Base-by-base conservation (phyloP, 2,329 filamentous ascomycete species). In the Cladosporium sp. region DNA sequence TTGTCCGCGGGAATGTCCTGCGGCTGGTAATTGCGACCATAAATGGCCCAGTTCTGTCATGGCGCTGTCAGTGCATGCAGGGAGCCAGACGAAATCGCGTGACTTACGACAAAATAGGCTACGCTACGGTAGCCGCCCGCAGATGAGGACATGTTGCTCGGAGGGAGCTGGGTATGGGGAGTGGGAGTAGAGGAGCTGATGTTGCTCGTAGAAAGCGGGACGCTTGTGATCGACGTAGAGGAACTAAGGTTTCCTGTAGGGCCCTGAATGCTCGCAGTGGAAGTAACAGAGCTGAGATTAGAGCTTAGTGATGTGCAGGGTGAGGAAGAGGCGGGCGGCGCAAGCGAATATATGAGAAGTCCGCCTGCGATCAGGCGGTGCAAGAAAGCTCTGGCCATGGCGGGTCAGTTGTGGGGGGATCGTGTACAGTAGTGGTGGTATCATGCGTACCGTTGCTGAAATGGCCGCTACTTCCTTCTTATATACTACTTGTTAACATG, bases 1-100 rank as follows among this genome's bases (percentile, higher is more conserved):
- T 87, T 85, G 50, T 89, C 80, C 5, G 78, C 82, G 0, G 87
- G 87, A 10, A 96, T 78, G 65, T 95, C 82, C 64, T 93, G 85
- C 0, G 90, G 89, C 11, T 83, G 79, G 67, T 91, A 86, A 63
- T 91, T 86, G 51, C 91, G 83, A 37, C 77, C 89, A 69, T 96
- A 96, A 50, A 62, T 63, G 14, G 57, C 60, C 61, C 61, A 64
- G 44, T 88, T 50, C 48, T 87, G 55, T 86, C 83, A 63, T 82
- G 89, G 72, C 89, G 89, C 34, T 81, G 85, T 18, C 90, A 84
- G 2, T 18, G 10, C 11, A 83, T 76, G 57, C 82, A 80, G 70
- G 81, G 86, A n/a, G 58, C 22, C 19, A 14, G 16, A 32, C 19
- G 22, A 19, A 19, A 16, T 34, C 16, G 35, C 8, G 31, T 31